Conservation (phyloP, 2,329 filamentous ascomycete species). For the Nakataea oryzae region DNA sequence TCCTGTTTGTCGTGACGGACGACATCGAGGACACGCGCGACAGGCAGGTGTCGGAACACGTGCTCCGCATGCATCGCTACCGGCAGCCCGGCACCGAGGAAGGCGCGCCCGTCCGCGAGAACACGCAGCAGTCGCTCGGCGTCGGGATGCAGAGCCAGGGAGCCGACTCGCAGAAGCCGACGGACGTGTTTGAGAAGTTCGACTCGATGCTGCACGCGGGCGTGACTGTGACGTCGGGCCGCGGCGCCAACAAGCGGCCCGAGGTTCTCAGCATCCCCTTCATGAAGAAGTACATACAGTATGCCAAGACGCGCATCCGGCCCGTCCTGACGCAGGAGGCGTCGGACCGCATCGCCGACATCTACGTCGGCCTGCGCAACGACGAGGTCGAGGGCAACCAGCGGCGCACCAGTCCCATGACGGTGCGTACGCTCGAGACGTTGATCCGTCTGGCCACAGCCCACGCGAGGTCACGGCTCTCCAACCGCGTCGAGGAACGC, state of each 20-base stretch:
- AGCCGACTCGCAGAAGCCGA: slow-evolving; percentile 60
- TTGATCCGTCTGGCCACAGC: slow-evolving; percentile 96
- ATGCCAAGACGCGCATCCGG: slow-evolving; percentile 86
- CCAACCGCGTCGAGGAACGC: slow-evolving; percentile 76
- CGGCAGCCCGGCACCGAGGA: slow-evolving; percentile 88
- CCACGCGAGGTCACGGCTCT: slow-evolving; percentile 86
- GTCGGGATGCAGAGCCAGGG: slow-evolving; percentile 70
- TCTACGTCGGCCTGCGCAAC: slow-evolving; percentile 87
- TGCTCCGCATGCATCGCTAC: slow-evolving; percentile 94
- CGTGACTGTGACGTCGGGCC: slow-evolving; percentile 64
- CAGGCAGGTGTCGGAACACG: slow-evolving; percentile 87
- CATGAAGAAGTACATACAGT: slow-evolving; percentile 99
- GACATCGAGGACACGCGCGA: slow-evolving; percentile 94
- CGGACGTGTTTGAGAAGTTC: slow-evolving; percentile 92
- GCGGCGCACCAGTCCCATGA: slow-evolving; percentile 87
- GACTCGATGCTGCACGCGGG: slow-evolving; percentile 93
- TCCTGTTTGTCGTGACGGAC: slow-evolving; percentile 94
- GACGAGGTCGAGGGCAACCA: slow-evolving; percentile 94
- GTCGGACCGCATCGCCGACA: slow-evolving; percentile 80
- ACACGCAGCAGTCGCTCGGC: slow-evolving; percentile 70
- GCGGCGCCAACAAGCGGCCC: slow-evolving; percentile 63
- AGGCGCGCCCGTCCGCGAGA: slow-evolving; percentile 86
- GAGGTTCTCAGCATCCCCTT: slow-evolving; percentile 94
- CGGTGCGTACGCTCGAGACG: slow-evolving; percentile 92
- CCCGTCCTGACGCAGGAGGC: slow-evolving; percentile 85